Evolutionary conservation across 352 stramenopile species (phyloP).

Genomic region (Phytophthora crassamura): DNA sequence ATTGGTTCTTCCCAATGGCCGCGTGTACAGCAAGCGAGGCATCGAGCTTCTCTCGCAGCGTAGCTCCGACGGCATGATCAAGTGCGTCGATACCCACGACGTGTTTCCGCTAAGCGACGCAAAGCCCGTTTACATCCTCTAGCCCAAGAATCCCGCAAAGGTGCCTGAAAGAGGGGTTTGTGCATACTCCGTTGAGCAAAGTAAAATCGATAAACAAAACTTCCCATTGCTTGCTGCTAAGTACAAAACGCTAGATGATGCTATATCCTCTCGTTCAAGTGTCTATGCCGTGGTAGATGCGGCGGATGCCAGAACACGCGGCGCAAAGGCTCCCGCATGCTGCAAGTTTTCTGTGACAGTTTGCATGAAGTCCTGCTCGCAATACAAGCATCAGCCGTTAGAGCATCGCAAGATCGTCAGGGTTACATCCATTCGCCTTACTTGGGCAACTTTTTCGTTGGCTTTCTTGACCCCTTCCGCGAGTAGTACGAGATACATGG

Average conservation of each 20-base stretch:
- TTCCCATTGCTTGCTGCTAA: conserved; percentile 22
- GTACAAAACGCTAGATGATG: conserved; percentile 31
- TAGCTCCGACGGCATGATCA: conserved; percentile 62
- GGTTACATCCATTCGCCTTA: conserved; percentile 23
- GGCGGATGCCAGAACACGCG: conserved; percentile 19
- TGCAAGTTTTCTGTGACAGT: conserved; percentile 78
- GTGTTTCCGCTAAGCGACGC: conserved; percentile 63
- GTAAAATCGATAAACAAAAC: conserved; percentile 13
- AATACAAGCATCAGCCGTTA: conserved; percentile 13
- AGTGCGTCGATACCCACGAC: conserved; percentile 77
- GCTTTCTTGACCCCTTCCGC: conserved; percentile 71
- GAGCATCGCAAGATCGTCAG: not conserved
- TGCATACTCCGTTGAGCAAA: conserved; percentile 18
- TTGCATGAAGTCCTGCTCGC: conserved; percentile 82
- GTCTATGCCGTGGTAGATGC: conserved; percentile 19
- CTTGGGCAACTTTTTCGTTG: conserved; percentile 77
- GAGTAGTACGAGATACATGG: conserved; percentile 78
- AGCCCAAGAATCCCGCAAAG: conserved; percentile 6
- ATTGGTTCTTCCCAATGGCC: conserved; percentile 80
- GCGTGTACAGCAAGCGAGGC: conserved; percentile 83
- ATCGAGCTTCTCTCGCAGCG: conserved; percentile 63
- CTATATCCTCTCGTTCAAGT: conserved; percentile 1
- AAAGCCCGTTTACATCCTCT: conserved; percentile 86
- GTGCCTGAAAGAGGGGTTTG: conserved; percentile 12
- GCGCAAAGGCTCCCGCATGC: conserved; percentile 71